Base-by-base conservation (phyloP, 2,329 filamentous ascomycete species). In the Trichocomaceae sp. region DNA sequence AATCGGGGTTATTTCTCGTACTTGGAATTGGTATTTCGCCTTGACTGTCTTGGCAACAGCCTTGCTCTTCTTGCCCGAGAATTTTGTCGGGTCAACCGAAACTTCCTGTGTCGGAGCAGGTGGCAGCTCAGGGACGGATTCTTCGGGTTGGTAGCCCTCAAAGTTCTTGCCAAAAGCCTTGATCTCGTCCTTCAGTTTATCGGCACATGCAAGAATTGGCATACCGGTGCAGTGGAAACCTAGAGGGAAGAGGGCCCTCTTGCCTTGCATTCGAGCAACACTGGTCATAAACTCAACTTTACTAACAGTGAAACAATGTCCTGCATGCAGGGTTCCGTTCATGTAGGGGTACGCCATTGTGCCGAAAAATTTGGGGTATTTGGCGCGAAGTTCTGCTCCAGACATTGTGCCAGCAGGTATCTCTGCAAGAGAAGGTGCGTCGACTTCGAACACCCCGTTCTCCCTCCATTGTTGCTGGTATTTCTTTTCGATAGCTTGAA, bases 191-290 rank as follows among this genome's bases (percentile, higher is more conserved):
- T 86, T 84, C 46, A 99, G 83, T 79, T 97, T 97, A 78, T 99
- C 92, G 53, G 93, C 90, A 66, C 89, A 95, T 5, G 93, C 91
- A 75, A 96, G 96, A 78, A 99, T 99, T 46, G 91, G 90, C 86
- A 99, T 95, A 64, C 93, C 93, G 0, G 92, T 97, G 75, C 87
- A 90, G 78, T 99, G 93, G 77, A 90, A 99, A 31, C 92, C 93
- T 67, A 93, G 86, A 55, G 93, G 93, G 70, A 93, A 96, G 52
- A 97, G 78, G 55, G 86, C 80, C 52, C 86, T 81, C 78, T 92
- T 92, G 66, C 93, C 93, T 70, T 90, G 83, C 89, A 97, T 95
- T 54, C 92, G 82, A 47, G 87, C 86, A 68, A 90, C 91, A 44
- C 92, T 90, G 22, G 87, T 83, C 56, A 85, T 86, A 72, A 97